A percentile compares a stretch with the other conserved stretches of the same genome.
These are phyloP conservation scores for Phytophthora parvispora DNA, from an alignment of 352 stramenopile genomes.

Conservation along the genomic window DNA sequence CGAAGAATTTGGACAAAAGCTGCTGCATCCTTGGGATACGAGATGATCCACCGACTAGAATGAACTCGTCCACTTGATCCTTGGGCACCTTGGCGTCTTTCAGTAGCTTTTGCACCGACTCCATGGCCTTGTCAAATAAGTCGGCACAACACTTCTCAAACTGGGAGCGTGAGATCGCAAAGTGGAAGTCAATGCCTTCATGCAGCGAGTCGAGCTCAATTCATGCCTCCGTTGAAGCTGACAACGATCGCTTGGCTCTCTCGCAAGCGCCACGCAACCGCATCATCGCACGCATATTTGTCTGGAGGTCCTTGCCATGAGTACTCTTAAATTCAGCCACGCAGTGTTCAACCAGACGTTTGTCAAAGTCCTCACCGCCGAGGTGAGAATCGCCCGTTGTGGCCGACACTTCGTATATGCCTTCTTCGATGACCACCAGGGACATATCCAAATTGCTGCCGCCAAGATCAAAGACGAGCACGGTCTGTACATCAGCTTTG, in stretches of 20 bases:
- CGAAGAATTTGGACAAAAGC: constrained; percentile 1
- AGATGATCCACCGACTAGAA: constrained; percentile 3
- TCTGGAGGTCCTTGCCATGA: background rate
- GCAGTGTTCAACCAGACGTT: constrained; percentile 4
- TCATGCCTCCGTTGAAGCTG: background rate
- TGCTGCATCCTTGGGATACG: background rate
- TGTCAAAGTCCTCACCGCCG: constrained; percentile 1
- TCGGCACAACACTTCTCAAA: background rate
- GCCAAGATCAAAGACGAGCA: constrained; percentile 5
- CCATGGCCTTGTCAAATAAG: background rate
- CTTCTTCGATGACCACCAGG: background rate
- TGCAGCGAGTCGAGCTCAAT: background rate
- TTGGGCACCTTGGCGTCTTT: background rate
- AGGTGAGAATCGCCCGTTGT: background rate
- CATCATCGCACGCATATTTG: background rate
- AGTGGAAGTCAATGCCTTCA: background rate
- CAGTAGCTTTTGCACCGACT: background rate
- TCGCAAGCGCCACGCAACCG: constrained; percentile 6
- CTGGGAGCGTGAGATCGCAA: background rate
- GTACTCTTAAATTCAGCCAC: background rate
- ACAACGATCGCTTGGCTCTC: background rate
- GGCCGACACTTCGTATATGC: constrained; percentile 1
- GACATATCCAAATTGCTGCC: background rate
- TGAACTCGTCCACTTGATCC: background rate
- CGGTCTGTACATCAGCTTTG: no score